Base-by-base conservation (phyloP, 2,329 filamentous ascomycete species). In the Calonectria multiphialidica region DNA sequence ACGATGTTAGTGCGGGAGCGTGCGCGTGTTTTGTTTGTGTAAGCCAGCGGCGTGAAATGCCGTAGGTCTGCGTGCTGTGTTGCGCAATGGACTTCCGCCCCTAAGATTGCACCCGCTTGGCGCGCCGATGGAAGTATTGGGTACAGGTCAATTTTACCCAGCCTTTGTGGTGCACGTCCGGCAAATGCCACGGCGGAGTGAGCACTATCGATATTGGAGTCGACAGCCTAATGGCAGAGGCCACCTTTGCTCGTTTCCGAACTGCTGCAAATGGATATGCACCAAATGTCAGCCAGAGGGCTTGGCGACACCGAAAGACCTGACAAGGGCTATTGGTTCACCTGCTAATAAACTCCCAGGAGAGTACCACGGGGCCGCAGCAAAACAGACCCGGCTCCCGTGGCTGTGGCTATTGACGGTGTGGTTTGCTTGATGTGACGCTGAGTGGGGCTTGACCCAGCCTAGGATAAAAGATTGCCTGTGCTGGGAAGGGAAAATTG, bases 391-490 rank as follows among this genome's bases (percentile, higher is more conserved):
- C 74, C 70, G 69, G 66, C 67, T 75, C 59, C 69, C 49, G 73
- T 74, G 72, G 68, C 50, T 66, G 73, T 74, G 73, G 68, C 55
- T 74, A 70, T 76, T 78, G 75, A 79, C 67, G 76, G 76, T 59
- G 64, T 72, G 68, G 69, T 73, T 74, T 79, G 76, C 68, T 76
- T 76, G 77, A 78, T 68, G 76, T 79, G 76, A 79, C 65, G 64
- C 70, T 15, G 40, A 66, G 77, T 75, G 70, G 77, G 76, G 76
- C 59, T 65, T 42, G 66, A 70, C 59, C 68, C 61, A 70, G 65
- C 59, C 66, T 62, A 18, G 16, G 30, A 42, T 16, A 23, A 28
- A 45, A 37, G 28, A 35, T 30, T 45, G n/a, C 35, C 45, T 44
- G 23, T n/a, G 25, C 25, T 44, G 35, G 25, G 37, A 64, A 42